Percentiles rank a stretch among this genome's conserved stretches.
phyloP scores from a whole-genome alignment of 495 filamentous ascomycete genomes.

The Penicillium verhagenii region DNA sequence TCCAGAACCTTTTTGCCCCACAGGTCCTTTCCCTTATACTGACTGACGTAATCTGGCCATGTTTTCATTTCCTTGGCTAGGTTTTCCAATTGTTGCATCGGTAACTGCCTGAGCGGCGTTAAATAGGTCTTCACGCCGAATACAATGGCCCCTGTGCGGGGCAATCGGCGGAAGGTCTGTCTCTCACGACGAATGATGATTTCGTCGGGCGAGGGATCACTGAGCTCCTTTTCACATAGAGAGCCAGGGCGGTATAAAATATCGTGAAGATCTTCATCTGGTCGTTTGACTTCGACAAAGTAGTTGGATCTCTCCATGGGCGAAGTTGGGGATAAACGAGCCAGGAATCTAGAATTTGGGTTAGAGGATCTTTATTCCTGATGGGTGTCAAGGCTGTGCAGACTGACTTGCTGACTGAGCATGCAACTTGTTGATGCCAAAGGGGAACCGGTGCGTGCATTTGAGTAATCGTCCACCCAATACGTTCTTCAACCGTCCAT shows the following conservation, averaged over 20 bases:
- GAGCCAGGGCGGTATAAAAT: conserved; percentile 38
- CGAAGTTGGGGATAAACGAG: conserved; percentile 42
- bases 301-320: conserved; percentile 56
- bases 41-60: conserved; percentile 52
- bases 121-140: conserved; percentile 58
- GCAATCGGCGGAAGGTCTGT: conserved; percentile 55
- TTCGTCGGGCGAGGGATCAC: conserved; percentile 33
- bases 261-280: conserved; percentile 42
- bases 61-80: conserved; percentile 48
- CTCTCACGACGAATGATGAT: conserved; percentile 53
- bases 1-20: conserved; percentile 49
- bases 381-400: background rate
- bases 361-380: background rate
- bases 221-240: conserved; percentile 33
- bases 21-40: conserved; percentile 52
- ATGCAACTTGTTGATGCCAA: conserved; percentile 54
- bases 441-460: conserved; percentile 52
- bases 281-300: conserved; percentile 50
- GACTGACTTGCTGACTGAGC: conserved; percentile 52
- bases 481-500: conserved; percentile 54
- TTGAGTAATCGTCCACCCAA: conserved; percentile 53
- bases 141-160: conserved; percentile 45
- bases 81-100: conserved; percentile 42
- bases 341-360: conserved; percentile 41
- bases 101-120: conserved; percentile 44